Evolutionary conservation across 805 yeast species (phyloP).

Genomic region (Debaryomyces tyrocola): DNA sequence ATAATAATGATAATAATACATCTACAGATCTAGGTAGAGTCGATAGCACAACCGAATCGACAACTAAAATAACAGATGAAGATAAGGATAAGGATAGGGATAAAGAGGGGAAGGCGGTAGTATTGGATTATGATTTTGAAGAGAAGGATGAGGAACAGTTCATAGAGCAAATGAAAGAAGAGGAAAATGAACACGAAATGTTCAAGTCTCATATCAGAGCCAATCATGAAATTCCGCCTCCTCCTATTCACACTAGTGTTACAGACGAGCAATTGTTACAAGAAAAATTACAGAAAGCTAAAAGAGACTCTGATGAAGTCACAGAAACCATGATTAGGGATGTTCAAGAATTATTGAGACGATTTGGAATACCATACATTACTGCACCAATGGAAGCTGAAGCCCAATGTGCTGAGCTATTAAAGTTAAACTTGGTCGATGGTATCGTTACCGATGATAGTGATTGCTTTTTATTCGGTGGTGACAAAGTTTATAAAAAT

Average conservation of each 20-base stretch:
- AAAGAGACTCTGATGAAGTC: conserved; percentile 90
- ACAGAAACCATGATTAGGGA: conserved; percentile 83
- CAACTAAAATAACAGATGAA: neutral
- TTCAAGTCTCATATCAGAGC: conserved; percentile 45
- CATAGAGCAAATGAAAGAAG: conserved; percentile 61
- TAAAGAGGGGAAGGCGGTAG: conserved; percentile 1
- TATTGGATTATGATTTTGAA: conserved; percentile 63
- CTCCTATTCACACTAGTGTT: conserved; percentile 36
- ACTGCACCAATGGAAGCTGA: conserved; percentile 99
- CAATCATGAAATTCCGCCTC: conserved; percentile 16
- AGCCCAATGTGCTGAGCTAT: conserved; percentile 91
- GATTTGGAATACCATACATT: conserved; percentile 92
- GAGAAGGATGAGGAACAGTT: conserved; percentile 77
- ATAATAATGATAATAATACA: neutral
- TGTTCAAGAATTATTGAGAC: conserved; percentile 80
- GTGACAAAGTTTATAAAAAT: conserved; percentile 78
- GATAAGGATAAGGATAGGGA: neutral
- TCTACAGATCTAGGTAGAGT: neutral
- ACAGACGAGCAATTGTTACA: conserved; percentile 51
- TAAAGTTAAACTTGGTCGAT: conserved; percentile 73
- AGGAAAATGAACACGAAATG: conserved; percentile 68
- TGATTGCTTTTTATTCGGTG: conserved; percentile 94
- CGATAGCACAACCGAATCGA: neutral
- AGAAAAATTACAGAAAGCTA: conserved; percentile 62
- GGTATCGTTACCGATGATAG: conserved; percentile 97